Base-by-base conservation (phyloP, 345 rosid genomes). In the Sonneratia caseolaris region DNA sequence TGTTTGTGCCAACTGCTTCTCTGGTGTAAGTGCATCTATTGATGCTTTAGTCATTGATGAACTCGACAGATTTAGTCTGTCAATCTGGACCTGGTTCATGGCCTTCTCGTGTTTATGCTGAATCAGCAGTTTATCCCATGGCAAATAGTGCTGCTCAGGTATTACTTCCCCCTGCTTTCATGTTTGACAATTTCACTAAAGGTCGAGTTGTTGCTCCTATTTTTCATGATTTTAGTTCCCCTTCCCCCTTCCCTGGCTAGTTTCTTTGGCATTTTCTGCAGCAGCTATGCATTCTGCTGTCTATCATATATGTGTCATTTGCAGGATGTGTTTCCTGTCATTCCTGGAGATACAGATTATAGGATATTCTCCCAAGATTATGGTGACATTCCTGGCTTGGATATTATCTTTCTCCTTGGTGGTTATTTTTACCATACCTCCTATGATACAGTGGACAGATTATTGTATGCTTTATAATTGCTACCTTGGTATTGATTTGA, bases 121-220 rank as follows among this genome's bases (percentile, higher is more conserved):
- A 89, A 79, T 92, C 98, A 79, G 98, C 98, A 36, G 66, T 81
- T 15, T 77, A 88, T 77, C 98, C 98, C 75, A 92, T 92, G 99
- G 99, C 96, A 55, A 89, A 92, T 80, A 95, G 98, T 81, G 97
- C 98, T 69, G 97, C 98, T 78, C 99, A 95, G 98, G 97, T 92
- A 79, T 61, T n/a, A 27, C 35, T 36, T 18, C 21, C 32, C 38
- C 32, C 18, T 40, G 66, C 35, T 71, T 71, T 37, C 61, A 32
- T 43, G 48, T 32, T 45, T 45, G 14, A 22, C 15, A 16, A 64
- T 40, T 70, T 21, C 62, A 45, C 22, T 15, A 69, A 42, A 53
- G 72, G 24, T 53, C 47, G 10, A 35, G 45, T 21, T 53, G 40
- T n/a, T 57, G 13, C 64, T 22, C 1, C 12, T 22, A n/a, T 57